A percentile compares a stretch with the other conserved stretches of the same genome.
Conservation (phyloP, 2,329 filamentous ascomycete species). For the Sarocladium strictum region DNA sequence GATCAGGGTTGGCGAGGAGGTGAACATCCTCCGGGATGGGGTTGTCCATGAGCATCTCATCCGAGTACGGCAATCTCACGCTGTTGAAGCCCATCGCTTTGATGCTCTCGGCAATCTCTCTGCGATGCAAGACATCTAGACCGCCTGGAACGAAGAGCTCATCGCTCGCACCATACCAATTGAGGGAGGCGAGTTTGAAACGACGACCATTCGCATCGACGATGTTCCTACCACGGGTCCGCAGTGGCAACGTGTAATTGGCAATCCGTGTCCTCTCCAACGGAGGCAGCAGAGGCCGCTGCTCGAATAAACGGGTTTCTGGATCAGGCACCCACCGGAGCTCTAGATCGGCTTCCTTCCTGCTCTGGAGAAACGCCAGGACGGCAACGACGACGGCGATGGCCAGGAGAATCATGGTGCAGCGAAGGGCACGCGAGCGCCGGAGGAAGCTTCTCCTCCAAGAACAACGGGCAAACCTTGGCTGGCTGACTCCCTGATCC, state of each 20-base stretch:
- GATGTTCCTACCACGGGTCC: conserved; percentile 53
- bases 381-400: conserved; percentile 16
- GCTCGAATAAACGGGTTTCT: conserved; percentile 38
- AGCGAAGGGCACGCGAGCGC: conserved; percentile 5
- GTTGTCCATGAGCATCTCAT: conserved; percentile 60
- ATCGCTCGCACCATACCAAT: conserved; percentile 68
- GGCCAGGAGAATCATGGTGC: conserved; percentile 32
- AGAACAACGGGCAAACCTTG: not conserved
- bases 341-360: conserved; percentile 35
- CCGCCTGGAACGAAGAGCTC: conserved; percentile 59
- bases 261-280: conserved; percentile 35
- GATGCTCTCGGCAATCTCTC: conserved; percentile 54
- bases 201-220: conserved; percentile 51
- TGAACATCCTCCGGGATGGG: conserved; percentile 43
- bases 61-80: conserved; percentile 61
- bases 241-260: conserved; percentile 50
- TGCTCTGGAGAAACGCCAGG: conserved; percentile 37
- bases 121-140: conserved; percentile 56
- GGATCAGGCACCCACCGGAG: conserved; percentile 45
- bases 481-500: not conserved
- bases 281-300: conserved; percentile 42
- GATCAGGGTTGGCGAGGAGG: conserved; percentile 54
- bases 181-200: conserved; percentile 58
- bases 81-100: conserved; percentile 62
- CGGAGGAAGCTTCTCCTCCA: conserved; percentile 5